These are phyloP conservation scores for Phytophthora cryptogea DNA, from an alignment of 352 stramenopile genomes.

Conservation along the genomic window DNA sequence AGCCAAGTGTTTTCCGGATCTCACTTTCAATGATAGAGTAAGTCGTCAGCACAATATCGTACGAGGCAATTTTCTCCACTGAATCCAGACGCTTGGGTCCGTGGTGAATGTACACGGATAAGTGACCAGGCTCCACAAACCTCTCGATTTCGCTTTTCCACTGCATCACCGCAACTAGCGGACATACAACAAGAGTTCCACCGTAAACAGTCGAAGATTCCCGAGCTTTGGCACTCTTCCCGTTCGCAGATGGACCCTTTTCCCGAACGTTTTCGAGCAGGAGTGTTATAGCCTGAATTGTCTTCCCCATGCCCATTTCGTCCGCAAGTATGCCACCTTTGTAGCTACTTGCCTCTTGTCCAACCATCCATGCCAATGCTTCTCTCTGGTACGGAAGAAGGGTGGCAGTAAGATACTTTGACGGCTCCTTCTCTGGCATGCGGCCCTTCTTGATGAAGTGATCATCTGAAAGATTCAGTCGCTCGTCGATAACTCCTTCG, in stretches of 20 bases:
- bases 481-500: constrained; percentile 66
- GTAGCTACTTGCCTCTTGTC: constrained; percentile 91
- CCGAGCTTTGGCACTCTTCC: constrained; percentile 21
- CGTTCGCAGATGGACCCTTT: constrained; percentile 8
- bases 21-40: constrained; percentile 97
- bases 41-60: constrained; percentile 99
- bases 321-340: constrained; percentile 97
- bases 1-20: constrained; percentile 73
- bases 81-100: constrained; percentile 85
- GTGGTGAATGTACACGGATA: constrained; percentile 97
- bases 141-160: constrained; percentile 90
- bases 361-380: constrained; percentile 94
- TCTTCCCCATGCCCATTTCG: constrained; percentile 99
- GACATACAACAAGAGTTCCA: constrained; percentile 97
- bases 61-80: constrained; percentile 87
- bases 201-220: constrained; percentile 35
- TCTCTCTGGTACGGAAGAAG: constrained; percentile 99
- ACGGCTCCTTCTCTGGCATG: constrained; percentile 75
- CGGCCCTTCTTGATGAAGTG: constrained; percentile 75
- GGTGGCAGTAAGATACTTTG: constrained; percentile 73
- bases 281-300: constrained; percentile 96
- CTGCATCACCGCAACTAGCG: constrained; percentile 96
- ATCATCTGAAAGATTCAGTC: constrained; percentile 63
- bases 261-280: constrained; percentile 93
- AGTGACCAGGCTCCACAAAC: constrained; percentile 92